phyloP scores from a whole-genome alignment of 768 basidiomycete genomes.

The Termitomyces sp. region DNA sequence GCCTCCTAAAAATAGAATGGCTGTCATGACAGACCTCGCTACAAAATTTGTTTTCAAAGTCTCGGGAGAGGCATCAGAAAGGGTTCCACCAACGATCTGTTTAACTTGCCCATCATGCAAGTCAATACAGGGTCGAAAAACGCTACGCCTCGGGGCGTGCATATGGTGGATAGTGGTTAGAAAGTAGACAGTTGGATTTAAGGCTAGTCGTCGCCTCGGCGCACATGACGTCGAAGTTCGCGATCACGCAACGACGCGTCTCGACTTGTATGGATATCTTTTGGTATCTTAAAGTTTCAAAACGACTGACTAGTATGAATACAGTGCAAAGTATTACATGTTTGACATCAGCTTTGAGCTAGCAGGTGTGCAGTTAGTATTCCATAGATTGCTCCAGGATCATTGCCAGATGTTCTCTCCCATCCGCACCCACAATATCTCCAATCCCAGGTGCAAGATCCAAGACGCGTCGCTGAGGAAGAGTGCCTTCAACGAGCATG shows the following conservation, averaged over 20 bases:
- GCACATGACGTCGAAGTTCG: constrained; percentile 2
- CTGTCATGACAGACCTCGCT: constrained; percentile 56
- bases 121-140: constrained; percentile 95
- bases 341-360: constrained; percentile 10
- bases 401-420: constrained; percentile 72
- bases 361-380: constrained; percentile 40
- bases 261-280: neutral
- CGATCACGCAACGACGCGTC: neutral
- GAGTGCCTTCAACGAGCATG: constrained; percentile 82
- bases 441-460: constrained; percentile 92
- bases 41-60: constrained; percentile 86
- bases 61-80: constrained; percentile 64
- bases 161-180: constrained; percentile 10
- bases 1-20: constrained; percentile 12
- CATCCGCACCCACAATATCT: constrained; percentile 78
- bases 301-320: neutral
- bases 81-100: constrained; percentile 95
- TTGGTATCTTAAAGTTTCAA: neutral
- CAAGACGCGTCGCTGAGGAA: constrained; percentile 89
- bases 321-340: neutral
- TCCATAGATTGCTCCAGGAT: constrained; percentile 81
- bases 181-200: neutral
- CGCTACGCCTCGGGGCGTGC: constrained; percentile 40
- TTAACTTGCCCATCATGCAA: constrained; percentile 95
- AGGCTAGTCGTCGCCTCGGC: neutral